Conservation (phyloP, 2,329 filamentous ascomycete species). For the Zymoseptoria brevis region DNA sequence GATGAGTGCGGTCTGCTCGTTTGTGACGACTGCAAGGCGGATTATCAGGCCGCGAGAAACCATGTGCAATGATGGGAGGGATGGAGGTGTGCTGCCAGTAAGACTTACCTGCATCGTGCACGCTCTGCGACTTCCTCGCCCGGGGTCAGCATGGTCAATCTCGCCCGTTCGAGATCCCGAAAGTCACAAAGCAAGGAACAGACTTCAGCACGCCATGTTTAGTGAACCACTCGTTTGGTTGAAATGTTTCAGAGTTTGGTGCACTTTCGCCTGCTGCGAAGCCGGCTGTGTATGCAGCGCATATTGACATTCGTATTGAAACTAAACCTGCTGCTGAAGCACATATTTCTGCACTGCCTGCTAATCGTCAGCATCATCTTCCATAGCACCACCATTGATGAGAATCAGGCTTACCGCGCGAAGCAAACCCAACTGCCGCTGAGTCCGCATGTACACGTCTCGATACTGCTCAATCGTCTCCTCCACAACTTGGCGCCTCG, state of each 20-base stretch:
- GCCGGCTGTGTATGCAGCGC: no score
- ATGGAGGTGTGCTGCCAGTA: no score
- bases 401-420: constrained; percentile 37
- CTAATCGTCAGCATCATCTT: neutral
- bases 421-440: constrained; percentile 60
- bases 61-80: neutral
- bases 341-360: constrained; percentile 12
- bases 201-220: no score
- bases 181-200: no score
- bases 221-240: no score
- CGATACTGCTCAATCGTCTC: constrained; percentile 83
- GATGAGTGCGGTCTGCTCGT: neutral
- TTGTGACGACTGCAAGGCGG: neutral
- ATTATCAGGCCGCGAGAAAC: neutral
- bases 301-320: no score
- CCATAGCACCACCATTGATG: neutral
- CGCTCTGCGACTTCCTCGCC: no score
- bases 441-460: constrained; percentile 74
- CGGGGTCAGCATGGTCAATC: no score
- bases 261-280: no score
- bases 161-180: no score
- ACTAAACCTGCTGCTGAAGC: neutral
- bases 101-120: no score
- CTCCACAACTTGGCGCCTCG: constrained; percentile 64
- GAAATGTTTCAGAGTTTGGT: no score